phyloP scores from a whole-genome alignment of 768 basidiomycete genomes.

The Cystobasidium onofrii region DNA sequence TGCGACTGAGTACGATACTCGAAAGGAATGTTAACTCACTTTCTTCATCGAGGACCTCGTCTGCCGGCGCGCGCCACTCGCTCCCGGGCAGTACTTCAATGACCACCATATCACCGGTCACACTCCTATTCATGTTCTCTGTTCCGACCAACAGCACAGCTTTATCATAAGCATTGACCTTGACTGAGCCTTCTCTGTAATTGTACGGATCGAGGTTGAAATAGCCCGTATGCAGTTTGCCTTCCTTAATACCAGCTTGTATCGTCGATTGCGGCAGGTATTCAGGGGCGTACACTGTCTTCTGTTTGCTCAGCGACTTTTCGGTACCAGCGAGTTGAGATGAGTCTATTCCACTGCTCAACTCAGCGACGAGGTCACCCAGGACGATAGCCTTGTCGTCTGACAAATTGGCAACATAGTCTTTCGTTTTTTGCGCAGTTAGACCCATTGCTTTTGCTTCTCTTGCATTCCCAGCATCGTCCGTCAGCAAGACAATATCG shows the following conservation, averaged over 20 bases:
- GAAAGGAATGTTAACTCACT: slow-evolving; percentile 49
- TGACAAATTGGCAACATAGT: slow-evolving; percentile 70
- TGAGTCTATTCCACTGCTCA: slow-evolving; percentile 10
- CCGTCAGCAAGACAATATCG: slow-evolving; percentile 68
- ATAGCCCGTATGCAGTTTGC: slow-evolving; percentile 78
- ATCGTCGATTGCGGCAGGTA: slow-evolving; percentile 67
- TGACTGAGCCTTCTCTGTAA: slow-evolving; percentile 83
- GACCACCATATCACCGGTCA: slow-evolving; percentile 85
- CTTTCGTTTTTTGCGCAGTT: slow-evolving; percentile 55
- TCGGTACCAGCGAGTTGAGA: slow-evolving; percentile 1
- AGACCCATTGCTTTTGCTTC: slow-evolving; percentile 65
- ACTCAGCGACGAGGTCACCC: slow-evolving; percentile 65
- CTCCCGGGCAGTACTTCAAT: slow-evolving; percentile 76
- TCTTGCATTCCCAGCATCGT: slow-evolving; percentile 74
- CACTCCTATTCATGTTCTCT: slow-evolving; percentile 90
- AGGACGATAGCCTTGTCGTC: slow-evolving; percentile 54
- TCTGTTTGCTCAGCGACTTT: not conserved
- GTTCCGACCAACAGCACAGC: slow-evolving; percentile 76
- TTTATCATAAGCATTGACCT: slow-evolving; percentile 63
- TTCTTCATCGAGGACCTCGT: slow-evolving; percentile 91
- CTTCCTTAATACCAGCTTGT: slow-evolving; percentile 73
- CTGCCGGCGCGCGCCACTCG: slow-evolving; percentile 85
- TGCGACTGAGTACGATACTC: not conserved
- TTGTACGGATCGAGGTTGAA: slow-evolving; percentile 95
- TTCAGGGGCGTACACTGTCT: slow-evolving; percentile 47